A percentile compares a stretch with the other conserved stretches of the same genome.
Evolutionary conservation across 1,284 basidiomycete species (phyloP).

Genomic region (Ustanciosporium gigantosporum): DNA sequence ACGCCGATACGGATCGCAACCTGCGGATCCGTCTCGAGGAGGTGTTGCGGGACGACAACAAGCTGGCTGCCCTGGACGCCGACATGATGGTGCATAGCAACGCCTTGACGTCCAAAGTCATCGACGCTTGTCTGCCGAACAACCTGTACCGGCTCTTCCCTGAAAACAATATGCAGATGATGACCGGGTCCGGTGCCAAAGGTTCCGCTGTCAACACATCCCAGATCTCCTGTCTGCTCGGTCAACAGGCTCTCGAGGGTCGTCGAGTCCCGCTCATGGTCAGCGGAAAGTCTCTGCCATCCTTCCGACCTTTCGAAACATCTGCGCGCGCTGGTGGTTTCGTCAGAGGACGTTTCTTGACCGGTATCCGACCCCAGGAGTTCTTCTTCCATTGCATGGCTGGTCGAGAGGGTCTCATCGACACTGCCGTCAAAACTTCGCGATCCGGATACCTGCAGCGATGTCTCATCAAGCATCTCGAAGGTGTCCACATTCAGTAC

Average conservation of each 20-base stretch:
- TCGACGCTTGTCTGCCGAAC: conserved; percentile 77
- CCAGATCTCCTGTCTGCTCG: conserved; percentile 94
- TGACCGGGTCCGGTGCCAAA: conserved; percentile 98
- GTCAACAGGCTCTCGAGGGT: conserved; percentile 96
- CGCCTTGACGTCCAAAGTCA: conserved; percentile 78
- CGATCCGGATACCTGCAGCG: conserved; percentile 98
- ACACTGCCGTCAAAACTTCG: conserved; percentile 98
- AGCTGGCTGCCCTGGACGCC: conserved; percentile 94
- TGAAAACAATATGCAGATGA: conserved; percentile 98
- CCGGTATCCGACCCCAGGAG: conserved; percentile 96
- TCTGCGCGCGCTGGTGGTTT: conserved; percentile 98
- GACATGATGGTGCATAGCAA: conserved; percentile 70
- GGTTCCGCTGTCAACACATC: conserved; percentile 96
- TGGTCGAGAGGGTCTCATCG: conserved; percentile 96
- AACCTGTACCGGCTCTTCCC: conserved; percentile 78
- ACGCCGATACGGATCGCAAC: conserved; percentile 64
- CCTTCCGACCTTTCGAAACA: conserved; percentile 96
- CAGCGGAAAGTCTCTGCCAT: conserved; percentile 95
- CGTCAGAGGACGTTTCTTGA: conserved; percentile 98
- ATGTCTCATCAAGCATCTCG: conserved; percentile 97
- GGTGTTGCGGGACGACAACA: conserved; percentile 92
- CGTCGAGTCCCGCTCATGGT: conserved; percentile 99
- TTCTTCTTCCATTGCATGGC: conserved; percentile 99
- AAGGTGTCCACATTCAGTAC: conserved; percentile 93
- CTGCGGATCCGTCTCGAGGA: conserved; percentile 73